A percentile compares a stretch with the other conserved stretches of the same genome.
Evolutionary conservation across 2,329 filamentous ascomycete species (phyloP).

Genomic region (Claviceps sp.): DNA sequence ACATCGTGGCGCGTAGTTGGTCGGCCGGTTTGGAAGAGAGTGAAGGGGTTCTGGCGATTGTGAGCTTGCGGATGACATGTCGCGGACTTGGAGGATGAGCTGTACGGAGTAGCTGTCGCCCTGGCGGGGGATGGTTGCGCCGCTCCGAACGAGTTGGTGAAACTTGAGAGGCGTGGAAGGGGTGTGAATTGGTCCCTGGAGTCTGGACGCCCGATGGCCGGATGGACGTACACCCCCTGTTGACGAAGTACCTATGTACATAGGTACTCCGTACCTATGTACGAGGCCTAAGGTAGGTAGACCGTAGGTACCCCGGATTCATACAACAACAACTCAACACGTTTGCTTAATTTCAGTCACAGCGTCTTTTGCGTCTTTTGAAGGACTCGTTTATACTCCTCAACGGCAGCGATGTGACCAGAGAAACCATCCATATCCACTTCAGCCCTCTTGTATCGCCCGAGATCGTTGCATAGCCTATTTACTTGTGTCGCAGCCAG

Average conservation of each 20-base stretch:
- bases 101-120: slow-evolving; percentile 1
- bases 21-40: background rate
- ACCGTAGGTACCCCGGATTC: no score
- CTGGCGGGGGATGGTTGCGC: slow-evolving; percentile 18
- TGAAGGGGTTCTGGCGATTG: background rate
- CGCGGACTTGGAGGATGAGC: background rate
- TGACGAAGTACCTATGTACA: background rate
- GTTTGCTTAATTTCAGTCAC: no score
- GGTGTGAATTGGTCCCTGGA: background rate
- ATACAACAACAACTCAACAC: no score
- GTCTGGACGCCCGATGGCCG: background rate
- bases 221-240: background rate
- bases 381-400: no score
- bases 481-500: no score
- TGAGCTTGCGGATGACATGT: background rate
- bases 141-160: slow-evolving; percentile 15
- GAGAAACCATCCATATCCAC: no score
- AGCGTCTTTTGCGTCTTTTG: no score
- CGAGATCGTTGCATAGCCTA: no score
- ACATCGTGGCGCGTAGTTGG: slow-evolving; percentile 32
- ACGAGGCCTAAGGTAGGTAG: no score
- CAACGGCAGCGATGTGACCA: no score
- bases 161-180: background rate
- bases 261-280: no score
- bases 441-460: no score